Base-by-base conservation (phyloP, 2,329 filamentous ascomycete species). In the Byssothecium circinans region DNA sequence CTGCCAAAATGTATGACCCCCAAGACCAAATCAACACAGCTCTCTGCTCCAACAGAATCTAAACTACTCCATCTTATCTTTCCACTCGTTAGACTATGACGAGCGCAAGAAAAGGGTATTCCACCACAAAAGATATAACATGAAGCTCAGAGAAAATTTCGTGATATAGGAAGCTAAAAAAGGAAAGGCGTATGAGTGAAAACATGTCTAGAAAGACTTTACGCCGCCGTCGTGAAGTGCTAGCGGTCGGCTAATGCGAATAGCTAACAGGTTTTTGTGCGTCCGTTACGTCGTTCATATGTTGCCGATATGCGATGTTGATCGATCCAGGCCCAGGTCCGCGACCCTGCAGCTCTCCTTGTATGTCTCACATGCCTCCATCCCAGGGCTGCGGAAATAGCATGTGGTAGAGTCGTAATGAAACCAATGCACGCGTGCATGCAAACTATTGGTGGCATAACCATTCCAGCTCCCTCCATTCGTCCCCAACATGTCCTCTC, bases 251-350 rank as follows among this genome's bases (percentile, higher is more conserved):
- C 18, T n/a, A 34, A 42, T 33, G 19, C 18, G n/a, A 32, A 33
- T 12, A 35, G 29, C 5, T 23, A 8, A 35, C 27, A 36, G 41
- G 30, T n/a, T 35, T 34, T 42, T 14, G 10, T 46, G 36, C 23
- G 45, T 49, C 43, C 46, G 50, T 53, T 32, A 53, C 44, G 45
- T 53, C 50, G 43, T 53, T 40, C 23, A 45, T 44, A 12, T 14
- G 17, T 37, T 20, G 8, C 20, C 18, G 40, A 22, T 10, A 40
- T 38, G 47, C 44, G 39, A 43, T 38, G 25, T 7, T 27, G 29
- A 32, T 32, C 5, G 29, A 32, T 12, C n/a, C 23, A 25, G 23
- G 23, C 10, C 10, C 10, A 14, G 29, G 14, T 43, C 4, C 43
- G 34, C 34, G 40, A 25, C 40, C 32, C 29, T 37, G 43, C 47